These are phyloP conservation scores for Cryphonectria naterciae DNA, from an alignment of 2,329 filamentous ascomycete species.

Conservation along the genomic window DNA sequence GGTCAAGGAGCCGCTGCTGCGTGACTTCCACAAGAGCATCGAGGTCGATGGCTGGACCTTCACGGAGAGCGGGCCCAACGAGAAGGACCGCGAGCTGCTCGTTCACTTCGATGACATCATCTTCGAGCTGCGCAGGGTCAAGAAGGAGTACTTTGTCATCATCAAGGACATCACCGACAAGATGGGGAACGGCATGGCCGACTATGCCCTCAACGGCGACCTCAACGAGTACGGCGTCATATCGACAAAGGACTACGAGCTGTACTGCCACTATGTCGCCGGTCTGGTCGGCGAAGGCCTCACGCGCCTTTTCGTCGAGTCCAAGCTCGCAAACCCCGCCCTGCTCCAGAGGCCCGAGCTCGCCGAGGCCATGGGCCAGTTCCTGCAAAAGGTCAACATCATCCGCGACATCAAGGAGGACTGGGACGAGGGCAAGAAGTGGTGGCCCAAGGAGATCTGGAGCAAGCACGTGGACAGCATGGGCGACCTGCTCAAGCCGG, in stretches of 20 bases:
- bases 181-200: slow-evolving; percentile 99
- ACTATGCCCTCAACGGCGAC: slow-evolving; percentile 85
- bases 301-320: slow-evolving; percentile 87
- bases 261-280: slow-evolving; percentile 98
- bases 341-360: slow-evolving; percentile 78
- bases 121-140: slow-evolving; percentile 84
- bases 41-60: slow-evolving; percentile 91
- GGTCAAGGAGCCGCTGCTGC: slow-evolving; percentile 83
- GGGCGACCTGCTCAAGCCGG: slow-evolving; percentile 84
- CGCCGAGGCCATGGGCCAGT: slow-evolving; percentile 95
- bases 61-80: slow-evolving; percentile 79
- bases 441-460: slow-evolving; percentile 98
- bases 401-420: slow-evolving; percentile 95
- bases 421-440: slow-evolving; percentile 81
- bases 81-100: slow-evolving; percentile 91
- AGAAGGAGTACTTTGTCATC: slow-evolving; percentile 80
- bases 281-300: slow-evolving; percentile 95
- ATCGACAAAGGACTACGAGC: slow-evolving; percentile 86
- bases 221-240: slow-evolving; percentile 78
- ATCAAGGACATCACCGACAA: slow-evolving; percentile 90
- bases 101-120: slow-evolving; percentile 91
- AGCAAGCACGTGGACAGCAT: slow-evolving; percentile 90
- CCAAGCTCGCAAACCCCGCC: slow-evolving; percentile 82
- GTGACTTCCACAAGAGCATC: slow-evolving; percentile 79
- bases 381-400: slow-evolving; percentile 98